phyloP scores from a whole-genome alignment of 106 monocot genomes.

The Ottelia alismoides region DNA sequence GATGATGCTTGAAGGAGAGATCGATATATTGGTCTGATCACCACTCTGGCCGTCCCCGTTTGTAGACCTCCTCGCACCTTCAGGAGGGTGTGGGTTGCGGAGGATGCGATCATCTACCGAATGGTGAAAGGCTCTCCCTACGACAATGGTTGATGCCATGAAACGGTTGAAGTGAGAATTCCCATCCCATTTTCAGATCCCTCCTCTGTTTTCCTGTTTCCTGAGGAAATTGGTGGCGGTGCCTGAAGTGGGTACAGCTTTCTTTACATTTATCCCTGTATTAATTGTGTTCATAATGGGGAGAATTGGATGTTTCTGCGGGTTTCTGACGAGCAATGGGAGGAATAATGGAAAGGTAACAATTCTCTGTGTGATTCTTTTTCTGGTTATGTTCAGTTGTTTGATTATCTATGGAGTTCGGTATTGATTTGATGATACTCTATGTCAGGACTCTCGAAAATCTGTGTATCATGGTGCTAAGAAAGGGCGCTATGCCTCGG shows the following conservation, averaged over 20 bases:
- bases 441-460: slow-evolving; percentile 15
- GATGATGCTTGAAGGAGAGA: too few species aligned
- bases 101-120: too few species aligned
- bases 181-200: too few species aligned
- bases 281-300: slow-evolving; percentile 22
- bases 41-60: too few species aligned
- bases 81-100: too few species aligned
- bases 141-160: slow-evolving; percentile 17
- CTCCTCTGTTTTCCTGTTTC: too few species aligned
- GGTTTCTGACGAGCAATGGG: slow-evolving; percentile 46
- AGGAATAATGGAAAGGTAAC: slow-evolving; percentile 64
- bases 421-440: background rate
- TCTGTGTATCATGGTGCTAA: slow-evolving; percentile 8
- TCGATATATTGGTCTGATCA: too few species aligned
- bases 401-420: too few species aligned
- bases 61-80: too few species aligned
- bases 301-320: slow-evolving; percentile 48
- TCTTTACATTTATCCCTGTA: background rate
- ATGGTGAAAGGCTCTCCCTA: slow-evolving; percentile 13
- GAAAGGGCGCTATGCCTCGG: slow-evolving; percentile 6
- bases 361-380: background rate
- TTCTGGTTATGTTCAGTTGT: background rate
- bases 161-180: too few species aligned
- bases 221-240: too few species aligned
- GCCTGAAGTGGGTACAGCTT: background rate